Conservation (phyloP, 768 basidiomycete species). For the Boletus patriciae region DNA sequence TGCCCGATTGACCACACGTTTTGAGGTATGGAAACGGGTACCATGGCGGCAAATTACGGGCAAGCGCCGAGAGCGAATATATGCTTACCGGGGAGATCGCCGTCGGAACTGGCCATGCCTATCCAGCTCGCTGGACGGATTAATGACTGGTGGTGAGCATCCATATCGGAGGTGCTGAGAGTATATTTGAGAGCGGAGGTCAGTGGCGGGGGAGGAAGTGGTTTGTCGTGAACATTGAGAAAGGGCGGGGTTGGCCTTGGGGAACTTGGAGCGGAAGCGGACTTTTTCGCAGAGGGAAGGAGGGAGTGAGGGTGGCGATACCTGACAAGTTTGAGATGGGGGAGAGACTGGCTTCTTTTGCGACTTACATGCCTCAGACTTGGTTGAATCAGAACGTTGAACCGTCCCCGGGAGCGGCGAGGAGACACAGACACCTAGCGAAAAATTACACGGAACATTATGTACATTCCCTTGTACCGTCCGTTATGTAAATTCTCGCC, state of each 20-base stretch:
- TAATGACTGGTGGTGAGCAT: conserved; percentile 21
- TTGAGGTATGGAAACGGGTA: conserved; percentile 19
- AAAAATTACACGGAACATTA: conserved; percentile 15
- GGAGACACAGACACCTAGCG: neutral
- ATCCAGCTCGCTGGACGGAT: conserved; percentile 28
- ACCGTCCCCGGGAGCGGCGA: neutral
- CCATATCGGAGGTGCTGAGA: conserved; percentile 29
- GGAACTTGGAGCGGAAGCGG: conserved; percentile 29
- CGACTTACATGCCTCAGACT: conserved; percentile 26
- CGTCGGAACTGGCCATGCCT: conserved; percentile 9
- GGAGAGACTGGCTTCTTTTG: neutral
- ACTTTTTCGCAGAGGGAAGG: conserved; percentile 22
- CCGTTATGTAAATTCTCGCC: conserved; percentile 31
- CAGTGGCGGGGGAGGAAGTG: conserved; percentile 42
- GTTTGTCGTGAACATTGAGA: conserved; percentile 34
- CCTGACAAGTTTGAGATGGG: conserved; percentile 12
- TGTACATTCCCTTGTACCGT: conserved; percentile 15
- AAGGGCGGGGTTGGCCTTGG: conserved; percentile 14
- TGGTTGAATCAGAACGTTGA: neutral
- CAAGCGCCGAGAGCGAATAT: conserved; percentile 6
- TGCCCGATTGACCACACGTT: conserved; percentile 5
- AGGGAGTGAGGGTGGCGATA: conserved; percentile 25
- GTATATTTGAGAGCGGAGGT: conserved; percentile 21
- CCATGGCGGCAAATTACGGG: conserved; percentile 5
- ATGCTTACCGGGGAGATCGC: conserved; percentile 23